Evolutionary conservation across 495 filamentous ascomycete species (phyloP).

Genomic region (Penicillium turbatum): DNA sequence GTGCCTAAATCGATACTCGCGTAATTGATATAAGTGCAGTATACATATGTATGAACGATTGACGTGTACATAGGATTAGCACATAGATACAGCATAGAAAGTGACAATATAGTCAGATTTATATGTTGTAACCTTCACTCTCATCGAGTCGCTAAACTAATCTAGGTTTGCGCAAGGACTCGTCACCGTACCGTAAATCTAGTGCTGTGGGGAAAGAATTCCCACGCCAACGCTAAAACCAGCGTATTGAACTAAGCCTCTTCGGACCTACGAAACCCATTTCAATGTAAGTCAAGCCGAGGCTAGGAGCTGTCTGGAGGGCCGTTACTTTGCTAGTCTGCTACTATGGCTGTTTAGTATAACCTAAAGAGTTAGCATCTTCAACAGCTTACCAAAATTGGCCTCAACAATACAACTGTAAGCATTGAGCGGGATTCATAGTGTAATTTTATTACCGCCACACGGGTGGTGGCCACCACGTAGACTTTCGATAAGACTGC

Average conservation of each 20-base stretch:
- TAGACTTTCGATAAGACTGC: background rate
- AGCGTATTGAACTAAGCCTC: background rate
- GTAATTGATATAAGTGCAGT: no score
- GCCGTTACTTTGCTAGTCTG: background rate
- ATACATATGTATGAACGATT: no score
- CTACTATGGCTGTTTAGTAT: background rate
- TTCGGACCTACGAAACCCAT: background rate
- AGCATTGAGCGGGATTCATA: background rate
- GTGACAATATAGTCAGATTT: no score
- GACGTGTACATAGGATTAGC: no score
- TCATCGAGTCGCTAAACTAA: background rate
- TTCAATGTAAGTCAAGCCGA: background rate
- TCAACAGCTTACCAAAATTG: background rate
- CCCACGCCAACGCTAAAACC: background rate
- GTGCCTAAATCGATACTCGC: background rate
- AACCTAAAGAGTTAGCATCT: background rate
- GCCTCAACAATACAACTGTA: background rate
- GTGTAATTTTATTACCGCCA: background rate
- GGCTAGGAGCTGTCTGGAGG: background rate
- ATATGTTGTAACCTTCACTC: background rate
- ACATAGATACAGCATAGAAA: no score
- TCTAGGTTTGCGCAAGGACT: slow-evolving; percentile 4
- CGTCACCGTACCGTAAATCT: slow-evolving; percentile 7
- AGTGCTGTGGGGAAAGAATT: slow-evolving; percentile 5
- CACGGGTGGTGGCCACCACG: background rate